Percentiles rank a stretch among this genome's conserved stretches.
phyloP scores from a whole-genome alignment of 1,139 yeast species.

The Pichia sp. region DNA sequence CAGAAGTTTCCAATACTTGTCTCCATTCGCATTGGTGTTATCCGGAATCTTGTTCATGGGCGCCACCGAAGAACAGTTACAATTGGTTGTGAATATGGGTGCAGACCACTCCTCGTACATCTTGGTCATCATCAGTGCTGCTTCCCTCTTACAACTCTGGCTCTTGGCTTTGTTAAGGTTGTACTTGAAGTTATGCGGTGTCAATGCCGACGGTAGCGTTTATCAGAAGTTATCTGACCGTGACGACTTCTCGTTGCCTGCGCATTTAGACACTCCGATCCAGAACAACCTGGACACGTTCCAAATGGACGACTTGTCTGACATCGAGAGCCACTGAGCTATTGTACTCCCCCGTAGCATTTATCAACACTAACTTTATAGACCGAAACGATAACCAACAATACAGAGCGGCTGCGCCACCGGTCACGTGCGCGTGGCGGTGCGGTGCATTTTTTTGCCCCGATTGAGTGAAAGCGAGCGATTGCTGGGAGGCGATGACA shows the following conservation, averaged over 20 bases:
- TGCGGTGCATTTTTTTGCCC: too few relatives aligned
- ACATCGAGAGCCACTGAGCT: constrained; percentile 18
- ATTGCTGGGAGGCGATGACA: too few relatives aligned
- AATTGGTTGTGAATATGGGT: constrained; percentile 65
- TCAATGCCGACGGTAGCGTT: constrained; percentile 9
- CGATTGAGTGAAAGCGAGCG: not conserved
- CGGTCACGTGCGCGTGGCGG: too few relatives aligned
- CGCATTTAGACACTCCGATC: constrained; percentile 8
- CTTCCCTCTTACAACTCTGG: constrained; percentile 71
- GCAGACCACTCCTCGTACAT: constrained; percentile 86
- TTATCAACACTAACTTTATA: too few relatives aligned
- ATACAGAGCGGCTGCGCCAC: too few relatives aligned
- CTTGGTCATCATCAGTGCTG: constrained; percentile 69
- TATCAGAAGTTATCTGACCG: constrained; percentile 2
- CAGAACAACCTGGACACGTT: constrained; percentile 13
- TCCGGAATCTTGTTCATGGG: constrained; percentile 86
- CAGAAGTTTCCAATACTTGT: constrained; percentile 73
- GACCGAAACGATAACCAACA: too few relatives aligned
- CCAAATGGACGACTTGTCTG: constrained; percentile 27
- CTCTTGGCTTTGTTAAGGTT: constrained; percentile 53
- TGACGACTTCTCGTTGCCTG: constrained; percentile 16
- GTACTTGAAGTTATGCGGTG: constrained; percentile 49
- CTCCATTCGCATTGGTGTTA: constrained; percentile 76
- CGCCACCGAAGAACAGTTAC: constrained; percentile 87
- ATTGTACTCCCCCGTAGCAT: too few relatives aligned